Evolutionary conservation across 805 yeast species (phyloP), one percentile per base, ranked within the genome.

Genomic region (Pichia manshurica): DNA sequence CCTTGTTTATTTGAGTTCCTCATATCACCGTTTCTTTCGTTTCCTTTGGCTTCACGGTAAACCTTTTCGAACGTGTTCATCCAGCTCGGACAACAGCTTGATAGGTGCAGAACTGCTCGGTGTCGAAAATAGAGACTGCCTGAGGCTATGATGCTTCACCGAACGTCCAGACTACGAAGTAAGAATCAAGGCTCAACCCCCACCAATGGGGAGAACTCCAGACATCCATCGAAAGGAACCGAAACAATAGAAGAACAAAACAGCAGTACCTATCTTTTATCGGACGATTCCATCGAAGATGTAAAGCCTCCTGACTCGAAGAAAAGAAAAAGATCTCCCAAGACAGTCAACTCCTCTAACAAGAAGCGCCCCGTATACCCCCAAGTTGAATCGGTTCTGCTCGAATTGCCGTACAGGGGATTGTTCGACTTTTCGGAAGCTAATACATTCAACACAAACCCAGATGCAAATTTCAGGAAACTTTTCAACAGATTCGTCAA

Each of bases 331-430:
- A 37, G 16, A 31, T 15, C 21, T 37, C 6, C 16, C 42, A 13
- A 7, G 17, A 13, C n/a, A 33, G 6, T 5, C 9, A 9, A 37
- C 7, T 28, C n/a, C 28, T 13, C 7, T 22, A 29, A 17, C 16
- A 41, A 41, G 15, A 28, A 41, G n/a, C 4, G 21, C 12, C n/a
- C 15, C 9, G 25, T 3, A 2, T 48, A 44, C 31, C 51, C 52
- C 3, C 61, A 62, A 46, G 63, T 61, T 16, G 56, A 65, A 42
- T 64, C 67, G 49, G 67, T 68, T n/a, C 68, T 70, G n/a, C 63
- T 69, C 41, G 84, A 82, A 46, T 57, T 80, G 25, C 93, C 95
- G 0, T 85, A 76, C 54, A 67, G 83, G 43, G 93, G 93, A 0
- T 74, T 84, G 0, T 64, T 85, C 17, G 63, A 72, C 17, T 77